Percentiles rank a stretch among this genome's conserved stretches.
Evolutionary conservation across 1,139 yeast species (phyloP).

Genomic region (Geotrichum carabidarum): DNA sequence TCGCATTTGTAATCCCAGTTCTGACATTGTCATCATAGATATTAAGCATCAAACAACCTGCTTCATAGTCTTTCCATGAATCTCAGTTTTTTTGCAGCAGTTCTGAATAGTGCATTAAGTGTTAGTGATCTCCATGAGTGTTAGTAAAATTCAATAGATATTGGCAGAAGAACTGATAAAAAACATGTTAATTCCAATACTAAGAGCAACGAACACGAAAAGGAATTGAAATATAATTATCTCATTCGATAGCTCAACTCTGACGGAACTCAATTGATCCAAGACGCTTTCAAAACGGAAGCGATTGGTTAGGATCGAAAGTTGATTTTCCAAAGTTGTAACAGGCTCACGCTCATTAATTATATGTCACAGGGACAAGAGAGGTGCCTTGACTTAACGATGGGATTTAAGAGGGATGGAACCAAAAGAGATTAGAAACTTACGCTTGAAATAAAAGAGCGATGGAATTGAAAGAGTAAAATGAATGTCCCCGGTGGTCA

Average conservation of each 20-base stretch:
- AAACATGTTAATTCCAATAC: conserved; percentile 39
- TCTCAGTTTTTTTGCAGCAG: too few relatives aligned
- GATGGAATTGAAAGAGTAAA: too few relatives aligned
- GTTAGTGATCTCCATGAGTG: too few relatives aligned
- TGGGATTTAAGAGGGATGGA: conserved; percentile 1
- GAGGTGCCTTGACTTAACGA: conserved; percentile 42
- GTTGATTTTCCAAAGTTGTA: conserved; percentile 91
- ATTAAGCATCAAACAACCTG: too few relatives aligned
- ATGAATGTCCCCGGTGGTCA: too few relatives aligned
- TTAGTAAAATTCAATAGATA: too few relatives aligned
- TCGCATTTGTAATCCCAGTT: too few relatives aligned
- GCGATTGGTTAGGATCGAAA: conserved; percentile 48
- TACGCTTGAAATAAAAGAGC: too few relatives aligned
- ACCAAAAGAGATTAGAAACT: conserved; percentile 1
- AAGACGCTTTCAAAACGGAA: conserved; percentile 47
- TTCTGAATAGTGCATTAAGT: too few relatives aligned
- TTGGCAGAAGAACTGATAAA: too few relatives aligned
- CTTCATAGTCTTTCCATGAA: too few relatives aligned
- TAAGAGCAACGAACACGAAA: conserved; percentile 35
- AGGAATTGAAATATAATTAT: conserved; percentile 9
- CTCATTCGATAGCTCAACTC: conserved; percentile 38
- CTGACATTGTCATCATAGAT: too few relatives aligned
- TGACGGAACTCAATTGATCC: conserved; percentile 45
- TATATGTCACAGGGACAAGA: conserved; percentile 32
- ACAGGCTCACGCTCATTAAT: conserved; percentile 51